Conservation (phyloP, 2,329 filamentous ascomycete genomes). For the Diaporthe capsici region DNA sequence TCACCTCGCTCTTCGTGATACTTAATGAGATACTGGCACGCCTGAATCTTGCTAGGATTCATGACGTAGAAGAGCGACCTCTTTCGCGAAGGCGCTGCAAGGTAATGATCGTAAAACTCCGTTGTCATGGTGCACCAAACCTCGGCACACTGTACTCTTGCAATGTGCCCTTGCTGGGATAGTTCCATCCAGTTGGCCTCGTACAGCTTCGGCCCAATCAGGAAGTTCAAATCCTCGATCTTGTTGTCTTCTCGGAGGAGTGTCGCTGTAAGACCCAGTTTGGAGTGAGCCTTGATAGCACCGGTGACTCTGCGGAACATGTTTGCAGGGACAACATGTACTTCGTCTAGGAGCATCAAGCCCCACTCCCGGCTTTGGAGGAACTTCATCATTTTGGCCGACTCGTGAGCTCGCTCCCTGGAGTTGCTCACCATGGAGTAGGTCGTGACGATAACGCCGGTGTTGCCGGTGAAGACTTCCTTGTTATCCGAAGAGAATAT, state of each 20-base stretch:
- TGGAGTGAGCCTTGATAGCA: slow-evolving; percentile 93
- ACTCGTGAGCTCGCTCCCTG: slow-evolving; percentile 88
- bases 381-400: slow-evolving; percentile 98
- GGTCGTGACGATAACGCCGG: slow-evolving; percentile 96
- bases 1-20: slow-evolving; percentile 96
- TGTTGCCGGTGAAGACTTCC: slow-evolving; percentile 84
- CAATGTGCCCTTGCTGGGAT: slow-evolving; percentile 96
- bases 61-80: slow-evolving; percentile 84
- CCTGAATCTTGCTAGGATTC: slow-evolving; percentile 98
- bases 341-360: slow-evolving; percentile 95
- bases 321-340: slow-evolving; percentile 96
- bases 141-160: slow-evolving; percentile 96
- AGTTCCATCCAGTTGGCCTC: slow-evolving; percentile 99
- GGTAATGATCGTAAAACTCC: slow-evolving; percentile 96
- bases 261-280: slow-evolving; percentile 94
- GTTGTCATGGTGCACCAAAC: slow-evolving; percentile 99
- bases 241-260: slow-evolving; percentile 97
- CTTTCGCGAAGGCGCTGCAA: slow-evolving; percentile 72
- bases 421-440: slow-evolving; percentile 99
- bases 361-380: slow-evolving; percentile 93
- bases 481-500: slow-evolving; percentile 97
- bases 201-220: slow-evolving; percentile 97
- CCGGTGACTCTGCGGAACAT: slow-evolving; percentile 97
- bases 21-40: slow-evolving; percentile 97
- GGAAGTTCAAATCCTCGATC: slow-evolving; percentile 95